These are phyloP conservation scores for Bruguiera gymnorhiza DNA, from an alignment of 345 rosid genomes.

Conservation along the genomic window DNA sequence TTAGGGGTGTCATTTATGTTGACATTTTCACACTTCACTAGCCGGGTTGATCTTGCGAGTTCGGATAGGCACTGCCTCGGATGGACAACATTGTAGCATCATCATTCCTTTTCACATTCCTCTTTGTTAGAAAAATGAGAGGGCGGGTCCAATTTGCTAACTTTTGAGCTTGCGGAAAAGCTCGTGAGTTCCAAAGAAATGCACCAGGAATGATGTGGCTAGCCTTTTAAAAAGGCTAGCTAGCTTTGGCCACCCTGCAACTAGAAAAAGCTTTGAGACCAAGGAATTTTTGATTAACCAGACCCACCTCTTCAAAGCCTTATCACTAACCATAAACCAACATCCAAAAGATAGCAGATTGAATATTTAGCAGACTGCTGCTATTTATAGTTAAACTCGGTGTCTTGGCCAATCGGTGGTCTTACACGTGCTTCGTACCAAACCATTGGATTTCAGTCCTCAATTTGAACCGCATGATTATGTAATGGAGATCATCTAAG, in stretches of 20 bases:
- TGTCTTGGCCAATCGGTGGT: no score
- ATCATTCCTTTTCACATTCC: conserved; percentile 16
- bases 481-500: neutral
- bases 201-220: conserved; percentile 16
- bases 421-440: neutral
- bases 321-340: conserved; percentile 16
- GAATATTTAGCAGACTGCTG: neutral
- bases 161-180: conserved; percentile 28
- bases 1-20: no score
- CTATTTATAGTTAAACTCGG: neutral
- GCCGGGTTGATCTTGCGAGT: neutral
- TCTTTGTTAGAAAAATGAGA: conserved; percentile 5
- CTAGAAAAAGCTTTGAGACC: conserved; percentile 20
- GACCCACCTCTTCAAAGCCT: conserved; percentile 31
- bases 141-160: conserved; percentile 22
- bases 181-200: conserved; percentile 9
- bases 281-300: conserved; percentile 14
- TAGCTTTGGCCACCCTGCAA: conserved; percentile 18
- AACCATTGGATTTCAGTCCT: conserved; percentile 2
- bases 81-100: conserved; percentile 6
- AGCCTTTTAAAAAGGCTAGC: neutral
- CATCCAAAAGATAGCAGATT: conserved; percentile 15
- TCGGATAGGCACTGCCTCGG: neutral
- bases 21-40: no score
- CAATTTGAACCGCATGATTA: neutral